phyloP scores from a whole-genome alignment of 148 eudicot species.

The Rhododendron henanense region DNA sequence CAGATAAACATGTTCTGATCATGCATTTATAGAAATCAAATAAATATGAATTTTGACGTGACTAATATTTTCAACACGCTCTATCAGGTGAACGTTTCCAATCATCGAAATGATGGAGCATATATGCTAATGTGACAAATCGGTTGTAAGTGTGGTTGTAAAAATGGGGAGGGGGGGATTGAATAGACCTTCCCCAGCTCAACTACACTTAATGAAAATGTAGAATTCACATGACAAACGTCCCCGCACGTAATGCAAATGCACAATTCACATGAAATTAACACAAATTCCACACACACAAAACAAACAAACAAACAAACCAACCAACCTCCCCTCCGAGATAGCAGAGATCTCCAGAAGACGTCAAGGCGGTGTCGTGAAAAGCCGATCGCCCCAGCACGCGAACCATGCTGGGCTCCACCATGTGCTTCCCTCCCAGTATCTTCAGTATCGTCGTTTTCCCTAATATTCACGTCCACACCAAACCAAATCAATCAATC shows the following conservation, averaged over 20 bases:
- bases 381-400: conserved; percentile 92
- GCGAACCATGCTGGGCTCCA: conserved; percentile 83
- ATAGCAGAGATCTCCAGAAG: conserved; percentile 81
- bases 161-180: too few species aligned
- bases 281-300: neutral
- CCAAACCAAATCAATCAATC: neutral
- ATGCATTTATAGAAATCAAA: too few species aligned
- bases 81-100: too few species aligned
- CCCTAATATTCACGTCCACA: conserved; percentile 26
- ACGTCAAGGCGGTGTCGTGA: conserved; percentile 80
- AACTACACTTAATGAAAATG: too few species aligned
- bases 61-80: too few species aligned
- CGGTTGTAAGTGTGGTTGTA: too few species aligned
- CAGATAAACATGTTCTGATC: too few species aligned
- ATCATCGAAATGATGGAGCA: too few species aligned
- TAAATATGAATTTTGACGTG: too few species aligned
- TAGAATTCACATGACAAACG: too few species aligned
- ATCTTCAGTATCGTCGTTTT: conserved; percentile 92
- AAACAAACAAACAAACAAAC: neutral
- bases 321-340: conserved; percentile 88
- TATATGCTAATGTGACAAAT: too few species aligned
- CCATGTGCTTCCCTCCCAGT: conserved; percentile 97
- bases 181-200: too few species aligned
- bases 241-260: neutral
- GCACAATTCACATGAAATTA: neutral